Percentiles rank a stretch among this genome's conserved stretches.
phyloP scores from a whole-genome alignment of 305 asterid species.

The Fraxinus albicans region DNA sequence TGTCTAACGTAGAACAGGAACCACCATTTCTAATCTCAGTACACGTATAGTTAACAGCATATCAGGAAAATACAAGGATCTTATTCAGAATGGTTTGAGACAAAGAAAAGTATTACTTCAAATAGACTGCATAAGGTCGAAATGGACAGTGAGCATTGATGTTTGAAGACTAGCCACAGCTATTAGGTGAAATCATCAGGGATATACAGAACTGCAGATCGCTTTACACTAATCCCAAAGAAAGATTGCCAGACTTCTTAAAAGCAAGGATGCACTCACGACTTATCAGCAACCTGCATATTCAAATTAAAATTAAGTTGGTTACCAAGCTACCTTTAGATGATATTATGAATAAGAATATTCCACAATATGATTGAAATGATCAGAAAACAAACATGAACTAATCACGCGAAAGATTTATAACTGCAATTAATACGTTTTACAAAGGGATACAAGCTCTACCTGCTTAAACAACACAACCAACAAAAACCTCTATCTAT shows the following conservation, averaged over 20 bases:
- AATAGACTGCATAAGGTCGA: neutral
- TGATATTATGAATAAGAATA: neutral
- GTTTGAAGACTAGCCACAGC: slow-evolving; percentile 11
- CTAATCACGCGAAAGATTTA: neutral
- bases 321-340: neutral
- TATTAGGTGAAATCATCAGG: neutral
- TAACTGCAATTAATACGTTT: neutral
- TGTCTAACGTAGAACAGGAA: neutral
- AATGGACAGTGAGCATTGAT: slow-evolving; percentile 5
- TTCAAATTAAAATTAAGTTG: neutral
- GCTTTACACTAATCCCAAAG: neutral
- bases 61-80: neutral
- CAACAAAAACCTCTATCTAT: neutral
- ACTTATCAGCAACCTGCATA: slow-evolving; percentile 36
- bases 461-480: neutral
- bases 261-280: slow-evolving; percentile 15
- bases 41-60: neutral
- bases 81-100: neutral
- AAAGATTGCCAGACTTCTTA: slow-evolving; percentile 6
- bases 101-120: neutral
- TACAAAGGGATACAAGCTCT: neutral
- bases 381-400: neutral
- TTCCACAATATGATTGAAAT: neutral
- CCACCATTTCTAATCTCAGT: neutral
- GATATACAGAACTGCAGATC: slow-evolving; percentile 2